phyloP scores from a whole-genome alignment of 2,329 filamentous ascomycete species.

The Ophiocordyceps camponoti-leonardi region DNA sequence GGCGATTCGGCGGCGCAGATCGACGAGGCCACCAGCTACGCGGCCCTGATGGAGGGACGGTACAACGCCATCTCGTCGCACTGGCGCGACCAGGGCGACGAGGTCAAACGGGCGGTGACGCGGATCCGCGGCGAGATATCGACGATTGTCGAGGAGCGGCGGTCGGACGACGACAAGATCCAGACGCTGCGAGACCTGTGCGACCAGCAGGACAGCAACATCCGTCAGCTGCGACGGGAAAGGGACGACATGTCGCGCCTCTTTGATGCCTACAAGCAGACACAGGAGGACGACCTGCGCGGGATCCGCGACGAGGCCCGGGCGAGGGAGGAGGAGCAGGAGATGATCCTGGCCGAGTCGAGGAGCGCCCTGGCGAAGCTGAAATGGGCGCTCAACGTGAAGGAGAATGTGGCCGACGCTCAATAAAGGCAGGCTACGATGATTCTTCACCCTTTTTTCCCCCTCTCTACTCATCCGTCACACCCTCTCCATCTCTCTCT shows the following conservation, averaged over 20 bases:
- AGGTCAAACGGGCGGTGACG: conserved; percentile 34
- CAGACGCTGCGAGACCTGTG: conserved; percentile 48
- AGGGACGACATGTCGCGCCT: conserved; percentile 42
- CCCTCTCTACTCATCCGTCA: not conserved
- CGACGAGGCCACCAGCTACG: conserved; percentile 46
- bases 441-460: not conserved
- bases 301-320: conserved; percentile 40
- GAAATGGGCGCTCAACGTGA: conserved; percentile 54
- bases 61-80: conserved; percentile 51
- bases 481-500: too few relatives aligned
- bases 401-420: conserved; percentile 40
- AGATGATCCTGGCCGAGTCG: conserved; percentile 38
- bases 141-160: conserved; percentile 35
- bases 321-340: conserved; percentile 42
- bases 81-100: conserved; percentile 48
- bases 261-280: conserved; percentile 47
- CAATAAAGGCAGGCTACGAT: conserved; percentile 18
- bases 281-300: conserved; percentile 43
- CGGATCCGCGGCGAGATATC: conserved; percentile 35
- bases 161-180: conserved; percentile 44
- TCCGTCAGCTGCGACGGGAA: conserved; percentile 39
- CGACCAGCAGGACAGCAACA: conserved; percentile 56
- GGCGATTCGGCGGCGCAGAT: conserved; percentile 44
- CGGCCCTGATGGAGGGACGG: conserved; percentile 50
- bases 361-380: conserved; percentile 48